Evolutionary conservation across 768 basidiomycete genomes (phyloP).

Genomic region (Lactifluus piperatus): DNA sequence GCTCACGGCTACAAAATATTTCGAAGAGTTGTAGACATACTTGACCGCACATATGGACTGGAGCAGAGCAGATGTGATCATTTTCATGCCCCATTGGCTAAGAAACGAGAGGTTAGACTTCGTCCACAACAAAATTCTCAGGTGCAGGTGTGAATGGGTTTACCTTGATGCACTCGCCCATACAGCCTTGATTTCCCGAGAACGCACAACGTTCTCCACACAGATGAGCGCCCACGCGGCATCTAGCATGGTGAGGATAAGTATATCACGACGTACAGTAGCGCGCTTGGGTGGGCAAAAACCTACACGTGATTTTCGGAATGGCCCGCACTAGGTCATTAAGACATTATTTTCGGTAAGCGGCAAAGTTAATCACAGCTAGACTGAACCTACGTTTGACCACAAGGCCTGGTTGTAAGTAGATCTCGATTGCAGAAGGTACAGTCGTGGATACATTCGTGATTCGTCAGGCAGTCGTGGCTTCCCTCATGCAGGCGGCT

Average conservation of each 20-base stretch:
- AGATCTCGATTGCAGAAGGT: conserved; percentile 32
- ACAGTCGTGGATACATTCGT: conserved; percentile 39
- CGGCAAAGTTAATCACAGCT: not conserved
- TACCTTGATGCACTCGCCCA: conserved; percentile 45
- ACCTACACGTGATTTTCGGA: conserved; percentile 43
- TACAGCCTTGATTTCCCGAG: conserved; percentile 41
- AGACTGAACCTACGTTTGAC: conserved; percentile 35
- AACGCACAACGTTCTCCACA: conserved; percentile 46
- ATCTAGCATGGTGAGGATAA: conserved; percentile 26
- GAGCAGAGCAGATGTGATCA: conserved; percentile 47
- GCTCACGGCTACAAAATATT: too few relatives aligned
- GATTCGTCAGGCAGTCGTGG: conserved; percentile 46
- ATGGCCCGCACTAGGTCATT: conserved; percentile 44
- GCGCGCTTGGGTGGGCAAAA: too few relatives aligned
- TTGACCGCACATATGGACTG: conserved; percentile 46
- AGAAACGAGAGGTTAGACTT: not conserved
- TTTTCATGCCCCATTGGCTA: conserved; percentile 45
- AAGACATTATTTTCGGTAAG: not conserved
- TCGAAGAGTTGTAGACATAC: conserved; percentile 25
- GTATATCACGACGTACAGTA: too few relatives aligned
- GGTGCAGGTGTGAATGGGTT: not conserved
- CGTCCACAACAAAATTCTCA: not conserved
- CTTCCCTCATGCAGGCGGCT: conserved; percentile 35
- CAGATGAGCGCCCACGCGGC: conserved; percentile 40
- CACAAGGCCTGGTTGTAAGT: conserved; percentile 28